Percentiles rank a stretch among this genome's conserved stretches.
phyloP scores from a whole-genome alignment of 805 yeast genomes.

The Diddensiella transvaalensis region DNA sequence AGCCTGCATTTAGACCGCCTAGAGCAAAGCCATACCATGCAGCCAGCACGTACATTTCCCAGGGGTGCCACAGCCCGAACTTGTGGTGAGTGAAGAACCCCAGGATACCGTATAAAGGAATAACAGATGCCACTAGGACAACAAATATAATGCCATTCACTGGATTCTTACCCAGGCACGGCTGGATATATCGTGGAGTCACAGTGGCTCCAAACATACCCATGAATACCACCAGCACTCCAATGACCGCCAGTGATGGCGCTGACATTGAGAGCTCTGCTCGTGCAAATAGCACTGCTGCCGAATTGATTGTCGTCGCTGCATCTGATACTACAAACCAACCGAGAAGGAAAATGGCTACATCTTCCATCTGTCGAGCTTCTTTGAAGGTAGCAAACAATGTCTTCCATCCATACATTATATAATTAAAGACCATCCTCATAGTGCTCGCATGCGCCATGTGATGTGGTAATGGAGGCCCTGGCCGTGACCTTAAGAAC shows the following conservation, averaged over 20 bases:
- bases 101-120: constrained; percentile 67
- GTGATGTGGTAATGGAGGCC: constrained; percentile 34
- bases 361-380: constrained; percentile 59
- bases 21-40: constrained; percentile 72
- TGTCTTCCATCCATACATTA: constrained; percentile 61
- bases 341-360: constrained; percentile 59
- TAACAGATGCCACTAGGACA: constrained; percentile 57
- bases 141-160: constrained; percentile 49
- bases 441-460: constrained; percentile 8
- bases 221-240: constrained; percentile 60
- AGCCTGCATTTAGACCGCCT: constrained; percentile 68
- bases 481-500: constrained; percentile 46
- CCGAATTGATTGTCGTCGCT: constrained; percentile 71
- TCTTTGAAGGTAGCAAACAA: constrained; percentile 53
- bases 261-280: constrained; percentile 68
- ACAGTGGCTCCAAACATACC: constrained; percentile 66
- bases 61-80: constrained; percentile 54
- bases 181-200: constrained; percentile 44
- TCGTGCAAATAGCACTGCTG: constrained; percentile 73
- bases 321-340: constrained; percentile 80
- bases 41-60: constrained; percentile 67
- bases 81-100: constrained; percentile 55
- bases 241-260: constrained; percentile 58
- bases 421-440: constrained; percentile 31
- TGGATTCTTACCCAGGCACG: constrained; percentile 39